Conservation (phyloP, 2,329 filamentous ascomycete genomes). For the Cyanodermella asteris region DNA sequence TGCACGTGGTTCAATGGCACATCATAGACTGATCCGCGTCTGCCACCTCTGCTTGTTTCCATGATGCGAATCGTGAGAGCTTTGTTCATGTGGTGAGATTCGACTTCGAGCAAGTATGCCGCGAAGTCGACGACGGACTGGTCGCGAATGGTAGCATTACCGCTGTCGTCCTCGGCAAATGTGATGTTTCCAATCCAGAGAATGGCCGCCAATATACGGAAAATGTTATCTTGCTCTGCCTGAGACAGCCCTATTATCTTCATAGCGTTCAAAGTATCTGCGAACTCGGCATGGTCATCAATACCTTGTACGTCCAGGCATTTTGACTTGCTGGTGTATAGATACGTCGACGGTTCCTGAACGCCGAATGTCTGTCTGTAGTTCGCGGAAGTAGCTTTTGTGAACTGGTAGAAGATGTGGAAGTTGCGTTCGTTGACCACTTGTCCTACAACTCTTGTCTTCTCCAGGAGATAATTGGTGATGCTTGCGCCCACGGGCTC, state of each 20-base stretch:
- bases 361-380: constrained; percentile 79
- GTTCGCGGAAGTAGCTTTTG: constrained; percentile 72
- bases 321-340: constrained; percentile 84
- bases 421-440: constrained; percentile 94
- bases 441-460: constrained; percentile 83
- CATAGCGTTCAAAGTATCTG: constrained; percentile 87
- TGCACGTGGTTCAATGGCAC: constrained; percentile 72
- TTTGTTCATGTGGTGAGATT: constrained; percentile 57
- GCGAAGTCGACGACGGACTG: constrained; percentile 86
- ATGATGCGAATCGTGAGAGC: constrained; percentile 79
- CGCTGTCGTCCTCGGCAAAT: constrained; percentile 72
- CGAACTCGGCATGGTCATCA: constrained; percentile 72
- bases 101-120: constrained; percentile 79
- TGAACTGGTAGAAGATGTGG: constrained; percentile 98
- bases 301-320: constrained; percentile 89
- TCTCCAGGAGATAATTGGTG: constrained; percentile 93
- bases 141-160: constrained; percentile 70
- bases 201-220: constrained; percentile 79
- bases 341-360: constrained; percentile 76
- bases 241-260: constrained; percentile 74
- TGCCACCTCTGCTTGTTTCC: constrained; percentile 43
- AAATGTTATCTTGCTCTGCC: constrained; percentile 83
- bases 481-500: constrained; percentile 94
- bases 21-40: constrained; percentile 45
- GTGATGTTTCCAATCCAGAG: constrained; percentile 89